Evolutionary conservation across 1,139 yeast genomes (phyloP), one percentile per base, ranked within the genome.

Genomic region (Saccharomyces hybrid): DNA sequence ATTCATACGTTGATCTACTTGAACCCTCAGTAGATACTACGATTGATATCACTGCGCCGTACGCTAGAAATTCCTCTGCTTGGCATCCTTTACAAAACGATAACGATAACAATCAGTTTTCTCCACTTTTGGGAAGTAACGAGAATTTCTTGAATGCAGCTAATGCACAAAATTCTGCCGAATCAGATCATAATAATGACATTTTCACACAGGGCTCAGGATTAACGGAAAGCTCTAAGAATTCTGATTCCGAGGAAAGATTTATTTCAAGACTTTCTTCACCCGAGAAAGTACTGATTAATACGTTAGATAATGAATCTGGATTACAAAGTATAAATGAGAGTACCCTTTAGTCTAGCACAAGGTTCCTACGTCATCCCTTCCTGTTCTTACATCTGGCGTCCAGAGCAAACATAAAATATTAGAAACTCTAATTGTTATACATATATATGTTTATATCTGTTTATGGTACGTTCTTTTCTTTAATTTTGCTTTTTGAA

Each of bases 11-110:
- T 6, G 61, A 62, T 29, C 52, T 54, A 32, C 51, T 57, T 1
- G 60, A 56, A 16, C 54, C 53, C 6, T 61, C 65, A 7, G 51
- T 59, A 8, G 66, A 63, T 29, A 53, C 63, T 1, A 63, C 70
- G 0, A 63, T 67, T 28, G 70, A 66, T 51, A 62, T 67, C 4
- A 65, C 69, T 1, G 65, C 68, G 1, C 57, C 64, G 25, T 63
- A 62, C 51, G 64, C 64, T 34, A 58, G 63, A 29, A 64, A 64
- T 51, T 56, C 62, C 9, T 58, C 59, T 47, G 60, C 62, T 6
- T 65, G 70, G 70, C 66, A 63, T 46, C 67, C 69, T 8, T 48
- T 64, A 5, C 67, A 65, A 42, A 52, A 58, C 32, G 55, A 56
- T 13, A 28, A 44, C 13, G 53, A 51, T 7, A 29, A 38, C 25